Base-by-base conservation (phyloP, 2,329 filamentous ascomycete genomes). In the Diplodia sapinea region DNA sequence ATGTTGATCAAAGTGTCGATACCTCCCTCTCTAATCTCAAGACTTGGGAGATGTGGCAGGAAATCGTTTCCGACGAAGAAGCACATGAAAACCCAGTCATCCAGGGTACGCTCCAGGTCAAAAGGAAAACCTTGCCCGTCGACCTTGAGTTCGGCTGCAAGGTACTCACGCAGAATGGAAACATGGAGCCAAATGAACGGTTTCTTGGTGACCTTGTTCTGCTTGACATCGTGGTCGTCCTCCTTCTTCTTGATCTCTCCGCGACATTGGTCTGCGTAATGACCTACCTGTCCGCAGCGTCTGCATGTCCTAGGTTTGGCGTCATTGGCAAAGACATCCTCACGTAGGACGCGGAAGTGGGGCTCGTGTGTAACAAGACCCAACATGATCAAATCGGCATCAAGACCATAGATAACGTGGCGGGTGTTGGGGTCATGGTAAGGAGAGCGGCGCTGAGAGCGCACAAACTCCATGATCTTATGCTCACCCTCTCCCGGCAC, bases 1-100 rank as follows among this genome's bases (percentile, higher is more conserved):
- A 99, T 95, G n/a, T 92, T 90, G 71, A 94, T 96, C 67, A 99
- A 84, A 0, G 94, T 96, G 76, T 99, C 94, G 75, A 99, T 99
- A 59, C 94, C 94, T 77, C 97, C 94, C 76, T 99, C 95, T 69
- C 95, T 89, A 77, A 99, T 98, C 78, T 98, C 95, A 68, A 99
- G 85, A 74, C 94, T 96, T n/a, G 95, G 95, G 68, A 99, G 84
- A 84, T 99, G 95, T 62, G 95, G 95, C 72, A 99, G 82, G 82
- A 99, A 99, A 82, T 99, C 96, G 79, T 99, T 99, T 72, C 94
- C 94, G 67, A 98, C 94, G 77, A 98, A 98, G 82, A 96, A 98
- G 81, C 94, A 98, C 89, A 98, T 95, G 79, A 98, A 98, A 15
- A 98, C 93, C 95, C 94, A 98, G 77, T 98, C 94, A 79, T 98